phyloP scores from a whole-genome alignment of 352 stramenopile genomes.

The Poterioochromonas sp. region DNA sequence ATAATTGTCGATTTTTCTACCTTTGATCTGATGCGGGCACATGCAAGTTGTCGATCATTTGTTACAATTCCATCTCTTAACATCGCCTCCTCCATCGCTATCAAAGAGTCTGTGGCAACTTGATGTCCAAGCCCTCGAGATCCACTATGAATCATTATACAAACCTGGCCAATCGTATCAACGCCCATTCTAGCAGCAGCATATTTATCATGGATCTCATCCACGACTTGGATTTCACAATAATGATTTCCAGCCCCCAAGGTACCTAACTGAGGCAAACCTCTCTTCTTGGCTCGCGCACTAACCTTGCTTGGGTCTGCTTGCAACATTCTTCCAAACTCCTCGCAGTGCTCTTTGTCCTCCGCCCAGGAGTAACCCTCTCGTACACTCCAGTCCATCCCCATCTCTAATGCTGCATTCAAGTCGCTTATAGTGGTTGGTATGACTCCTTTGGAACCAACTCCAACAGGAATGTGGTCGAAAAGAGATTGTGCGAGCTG shows the following conservation, averaged over 20 bases:
- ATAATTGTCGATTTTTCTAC: slow-evolving; percentile 4
- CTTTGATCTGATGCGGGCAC: slow-evolving; percentile 57
- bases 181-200: slow-evolving; percentile 62
- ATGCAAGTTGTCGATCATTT: slow-evolving; percentile 69
- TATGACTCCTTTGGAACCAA: slow-evolving; percentile 47
- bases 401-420: slow-evolving; percentile 58
- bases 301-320: slow-evolving; percentile 55
- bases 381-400: slow-evolving; percentile 66
- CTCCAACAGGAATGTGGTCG: slow-evolving; percentile 68
- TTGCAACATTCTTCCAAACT: slow-evolving; percentile 66
- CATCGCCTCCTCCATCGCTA: slow-evolving; percentile 62
- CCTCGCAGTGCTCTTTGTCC: slow-evolving; percentile 69
- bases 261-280: slow-evolving; percentile 66
- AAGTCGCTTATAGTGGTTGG: slow-evolving; percentile 47
- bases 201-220: slow-evolving; percentile 62
- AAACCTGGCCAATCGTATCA: slow-evolving; percentile 50
- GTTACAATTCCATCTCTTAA: slow-evolving; percentile 56
- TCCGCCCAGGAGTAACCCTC: slow-evolving; percentile 69
- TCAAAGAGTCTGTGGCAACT: slow-evolving; percentile 66
- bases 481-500: slow-evolving; percentile 47
- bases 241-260: slow-evolving; percentile 72
- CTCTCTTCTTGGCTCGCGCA: slow-evolving; percentile 59
- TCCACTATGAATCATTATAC: slow-evolving; percentile 62
- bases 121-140: slow-evolving; percentile 66
- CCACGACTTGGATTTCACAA: slow-evolving; percentile 65